Conservation (phyloP, 2,329 filamentous ascomycete species). For the Aspergillus clavatus region DNA sequence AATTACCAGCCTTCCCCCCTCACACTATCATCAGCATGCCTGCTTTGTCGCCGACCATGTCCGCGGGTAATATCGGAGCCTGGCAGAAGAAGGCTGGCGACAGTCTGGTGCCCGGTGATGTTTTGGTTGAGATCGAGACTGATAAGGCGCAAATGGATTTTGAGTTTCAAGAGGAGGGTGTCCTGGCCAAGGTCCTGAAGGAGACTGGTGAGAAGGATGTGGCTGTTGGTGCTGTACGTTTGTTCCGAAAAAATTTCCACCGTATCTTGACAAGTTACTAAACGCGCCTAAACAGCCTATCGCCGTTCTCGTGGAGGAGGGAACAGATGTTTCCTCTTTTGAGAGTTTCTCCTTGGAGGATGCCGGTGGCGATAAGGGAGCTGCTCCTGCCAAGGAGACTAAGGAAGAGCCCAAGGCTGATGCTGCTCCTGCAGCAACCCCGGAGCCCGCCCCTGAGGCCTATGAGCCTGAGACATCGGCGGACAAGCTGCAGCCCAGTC, state of each 20-base stretch:
- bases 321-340: slow-evolving; percentile 79
- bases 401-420: slow-evolving; percentile 49
- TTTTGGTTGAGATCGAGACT: slow-evolving; percentile 96
- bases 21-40: slow-evolving; percentile 98
- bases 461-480: slow-evolving; percentile 68
- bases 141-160: slow-evolving; percentile 99
- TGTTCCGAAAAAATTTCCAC: slow-evolving; percentile 17
- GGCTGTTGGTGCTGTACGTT: slow-evolving; percentile 84
- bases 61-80: slow-evolving; percentile 85
- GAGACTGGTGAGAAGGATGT: slow-evolving; percentile 92
- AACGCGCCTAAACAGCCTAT: slow-evolving; percentile 65
- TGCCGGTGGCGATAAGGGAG: slow-evolving; percentile 74
- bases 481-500: slow-evolving; percentile 73
- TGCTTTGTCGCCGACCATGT: slow-evolving; percentile 96
- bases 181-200: slow-evolving; percentile 90
- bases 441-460: slow-evolving; percentile 45
- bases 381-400: slow-evolving; percentile 60
- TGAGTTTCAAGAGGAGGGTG: slow-evolving; percentile 97
- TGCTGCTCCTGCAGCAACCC: slow-evolving; percentile 55
- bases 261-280: slow-evolving; percentile 12
- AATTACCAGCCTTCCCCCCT: slow-evolving; percentile 73
- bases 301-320: slow-evolving; percentile 89
- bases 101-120: slow-evolving; percentile 80
- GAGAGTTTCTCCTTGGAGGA: slow-evolving; percentile 83
- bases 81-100: slow-evolving; percentile 99